Evolutionary conservation across 345 rosid species (phyloP), one percentile per base, ranked within the genome.

Genomic region (Geranium rotundifolium): DNA sequence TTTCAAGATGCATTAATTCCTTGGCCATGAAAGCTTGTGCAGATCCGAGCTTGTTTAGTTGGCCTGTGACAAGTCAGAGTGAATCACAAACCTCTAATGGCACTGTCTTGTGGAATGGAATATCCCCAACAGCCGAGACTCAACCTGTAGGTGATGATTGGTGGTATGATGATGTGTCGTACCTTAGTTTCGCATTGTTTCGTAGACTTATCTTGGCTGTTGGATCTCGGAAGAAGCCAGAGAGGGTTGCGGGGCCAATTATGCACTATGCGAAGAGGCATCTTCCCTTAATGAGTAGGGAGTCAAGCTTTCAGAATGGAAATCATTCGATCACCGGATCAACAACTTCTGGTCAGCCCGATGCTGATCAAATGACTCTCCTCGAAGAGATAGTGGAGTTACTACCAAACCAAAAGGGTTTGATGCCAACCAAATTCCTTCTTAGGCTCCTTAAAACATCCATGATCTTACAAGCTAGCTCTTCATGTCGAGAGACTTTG

Each of bases 151-250:
- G 73, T 2, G 84, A 79, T 31, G 91, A 92, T 77, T 89, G 96
- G 96, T 92, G 98, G 98, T 84, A 82, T 17, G 87, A 83, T 56
- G 98, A 92, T 63, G 88, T 75, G 34, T 89, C 95, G 0, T 69
- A 72, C 63, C 90, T 87, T 10, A 61, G 79, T 17, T 63, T 89
- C 12, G 60, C 84, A 17, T 57, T 80, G 30, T 92, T 76, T 69
- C 89, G 78, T 75, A 82, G 87, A 70, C 79, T 92, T 55, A 84
- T 92, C 37, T 63, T 71, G 58, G 88, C 82, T n/a, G 67, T 89
- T 34, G 72, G 72, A 59, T 75, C 84, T 29, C 73, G 79, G 59
- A 78, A 81, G 75, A 84, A 80, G 63, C 80, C 83, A 0, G 86
- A 76, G 69, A 76, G 64, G 39, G 67, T 89, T 54, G 81, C 81